Evolutionary conservation across 2,329 filamentous ascomycete species (phyloP).

Genomic region (Colletotrichum godetiae): DNA sequence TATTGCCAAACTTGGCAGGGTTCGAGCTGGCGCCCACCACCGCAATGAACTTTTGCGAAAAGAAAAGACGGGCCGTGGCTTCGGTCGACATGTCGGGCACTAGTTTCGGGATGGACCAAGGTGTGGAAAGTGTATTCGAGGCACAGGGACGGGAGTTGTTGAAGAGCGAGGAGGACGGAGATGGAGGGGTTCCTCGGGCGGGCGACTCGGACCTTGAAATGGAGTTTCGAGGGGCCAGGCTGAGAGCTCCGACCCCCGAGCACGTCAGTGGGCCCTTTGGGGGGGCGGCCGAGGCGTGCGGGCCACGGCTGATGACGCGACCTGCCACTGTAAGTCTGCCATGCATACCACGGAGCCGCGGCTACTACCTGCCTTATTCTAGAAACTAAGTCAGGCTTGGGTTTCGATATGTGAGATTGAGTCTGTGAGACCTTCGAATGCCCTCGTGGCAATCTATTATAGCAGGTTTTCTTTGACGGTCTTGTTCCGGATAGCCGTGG

Average conservation of each 20-base stretch:
- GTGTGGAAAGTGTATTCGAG: background rate
- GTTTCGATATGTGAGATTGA: background rate
- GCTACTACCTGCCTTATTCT: background rate
- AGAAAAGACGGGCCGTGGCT: constrained; percentile 80
- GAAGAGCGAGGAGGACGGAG: constrained; percentile 28
- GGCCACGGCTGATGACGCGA: constrained; percentile 7
- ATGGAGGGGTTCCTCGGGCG: constrained; percentile 2
- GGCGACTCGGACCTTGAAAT: constrained; percentile 29
- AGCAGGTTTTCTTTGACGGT: background rate
- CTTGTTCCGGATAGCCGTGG: background rate
- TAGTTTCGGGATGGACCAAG: background rate
- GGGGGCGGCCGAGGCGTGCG: constrained; percentile 9
- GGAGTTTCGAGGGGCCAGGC: background rate
- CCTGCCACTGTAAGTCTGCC: background rate
- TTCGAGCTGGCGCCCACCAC: constrained; percentile 92
- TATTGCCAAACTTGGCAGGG: constrained; percentile 87
- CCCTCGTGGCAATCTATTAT: background rate
- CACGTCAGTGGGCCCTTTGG: constrained; percentile 17
- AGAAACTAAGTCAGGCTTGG: background rate
- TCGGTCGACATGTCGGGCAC: constrained; percentile 70
- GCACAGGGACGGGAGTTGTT: background rate
- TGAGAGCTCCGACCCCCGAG: constrained; percentile 17
- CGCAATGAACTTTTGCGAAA: constrained; percentile 82
- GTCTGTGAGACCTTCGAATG: background rate
- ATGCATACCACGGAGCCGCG: background rate